Percentiles rank a stretch among this genome's conserved stretches.
phyloP scores from a whole-genome alignment of 2,329 filamentous ascomycete genomes.

The Monosporascus sp. region DNA sequence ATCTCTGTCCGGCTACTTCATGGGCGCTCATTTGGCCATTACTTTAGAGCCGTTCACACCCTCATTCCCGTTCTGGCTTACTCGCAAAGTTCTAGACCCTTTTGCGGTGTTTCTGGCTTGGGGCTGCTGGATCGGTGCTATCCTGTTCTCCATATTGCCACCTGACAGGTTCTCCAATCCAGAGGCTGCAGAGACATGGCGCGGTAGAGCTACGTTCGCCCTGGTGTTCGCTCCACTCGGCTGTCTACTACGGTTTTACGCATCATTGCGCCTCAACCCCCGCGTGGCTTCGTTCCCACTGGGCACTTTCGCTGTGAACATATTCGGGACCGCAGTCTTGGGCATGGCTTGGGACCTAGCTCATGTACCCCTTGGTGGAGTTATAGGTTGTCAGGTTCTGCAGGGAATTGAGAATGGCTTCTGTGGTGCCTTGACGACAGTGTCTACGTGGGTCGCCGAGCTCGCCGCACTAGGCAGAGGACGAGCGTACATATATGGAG shows the following conservation, averaged over 20 bases:
- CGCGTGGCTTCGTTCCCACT: constrained; percentile 66
- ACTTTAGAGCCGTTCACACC: constrained; percentile 54
- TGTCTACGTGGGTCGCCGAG: constrained; percentile 63
- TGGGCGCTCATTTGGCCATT: constrained; percentile 71
- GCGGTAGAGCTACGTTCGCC: constrained; percentile 68
- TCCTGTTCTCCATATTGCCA: constrained; percentile 67
- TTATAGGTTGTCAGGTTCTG: constrained; percentile 62
- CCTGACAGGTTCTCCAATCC: constrained; percentile 45
- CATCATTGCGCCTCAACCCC: constrained; percentile 65
- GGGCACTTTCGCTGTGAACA: constrained; percentile 80
- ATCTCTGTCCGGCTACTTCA: constrained; percentile 61
- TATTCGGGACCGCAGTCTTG: constrained; percentile 68
- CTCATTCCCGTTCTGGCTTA: constrained; percentile 51
- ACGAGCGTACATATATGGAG: constrained; percentile 64
- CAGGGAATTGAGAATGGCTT: constrained; percentile 64
- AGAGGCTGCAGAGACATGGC: constrained; percentile 56
- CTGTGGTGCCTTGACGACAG: constrained; percentile 61
- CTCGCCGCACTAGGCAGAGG: constrained; percentile 42
- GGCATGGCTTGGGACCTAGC: constrained; percentile 77
- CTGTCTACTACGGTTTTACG: constrained; percentile 69
- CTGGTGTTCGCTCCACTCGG: constrained; percentile 80
- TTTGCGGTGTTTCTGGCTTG: constrained; percentile 59
- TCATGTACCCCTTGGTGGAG: constrained; percentile 51
- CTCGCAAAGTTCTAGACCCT: constrained; percentile 59
- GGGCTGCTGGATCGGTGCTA: constrained; percentile 72